Conservation (phyloP, 805 yeast species). For the Candida multigemmis region DNA sequence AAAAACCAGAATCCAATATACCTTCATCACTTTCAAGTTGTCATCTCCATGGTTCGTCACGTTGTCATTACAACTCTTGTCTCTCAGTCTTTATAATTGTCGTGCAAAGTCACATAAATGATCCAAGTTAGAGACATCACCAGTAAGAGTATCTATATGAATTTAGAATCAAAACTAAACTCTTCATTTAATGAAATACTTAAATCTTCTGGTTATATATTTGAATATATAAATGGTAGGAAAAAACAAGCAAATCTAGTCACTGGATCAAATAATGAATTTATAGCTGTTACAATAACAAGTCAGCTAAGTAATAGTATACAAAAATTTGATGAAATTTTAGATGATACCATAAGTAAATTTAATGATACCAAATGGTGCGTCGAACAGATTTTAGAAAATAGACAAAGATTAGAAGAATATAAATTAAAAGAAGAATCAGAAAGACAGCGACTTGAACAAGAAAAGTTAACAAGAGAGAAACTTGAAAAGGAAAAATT, state of each 20-base stretch:
- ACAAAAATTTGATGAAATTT: conserved; percentile 28
- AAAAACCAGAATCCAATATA: too few relatives aligned
- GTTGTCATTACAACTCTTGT: too few relatives aligned
- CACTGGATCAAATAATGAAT: conserved; percentile 32
- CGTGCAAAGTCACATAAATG: too few relatives aligned
- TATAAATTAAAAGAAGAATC: conserved; percentile 24
- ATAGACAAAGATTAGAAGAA: conserved; percentile 32
- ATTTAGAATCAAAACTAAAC: conserved; percentile 29
- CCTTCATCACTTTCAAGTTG: too few relatives aligned
- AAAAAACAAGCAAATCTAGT: conserved; percentile 31
- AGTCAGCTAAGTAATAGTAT: conserved; percentile 24
- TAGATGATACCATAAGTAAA: conserved; percentile 33
- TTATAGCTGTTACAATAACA: conserved; percentile 27
- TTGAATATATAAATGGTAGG: conserved; percentile 31
- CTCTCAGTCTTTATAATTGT: too few relatives aligned
- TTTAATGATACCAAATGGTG: conserved; percentile 38
- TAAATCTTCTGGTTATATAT: conserved; percentile 33
- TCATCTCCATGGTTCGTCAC: too few relatives aligned
- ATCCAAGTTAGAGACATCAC: not conserved
- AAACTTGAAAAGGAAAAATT: conserved; percentile 12
- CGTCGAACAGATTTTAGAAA: conserved; percentile 31
- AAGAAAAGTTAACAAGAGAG: conserved; percentile 15
- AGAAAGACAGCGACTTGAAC: conserved; percentile 19
- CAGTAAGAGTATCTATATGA: conserved; percentile 14
- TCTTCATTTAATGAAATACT: conserved; percentile 31